Base-by-base conservation (phyloP, 2,329 filamentous ascomycete genomes). In the Ophiostoma montium region DNA sequence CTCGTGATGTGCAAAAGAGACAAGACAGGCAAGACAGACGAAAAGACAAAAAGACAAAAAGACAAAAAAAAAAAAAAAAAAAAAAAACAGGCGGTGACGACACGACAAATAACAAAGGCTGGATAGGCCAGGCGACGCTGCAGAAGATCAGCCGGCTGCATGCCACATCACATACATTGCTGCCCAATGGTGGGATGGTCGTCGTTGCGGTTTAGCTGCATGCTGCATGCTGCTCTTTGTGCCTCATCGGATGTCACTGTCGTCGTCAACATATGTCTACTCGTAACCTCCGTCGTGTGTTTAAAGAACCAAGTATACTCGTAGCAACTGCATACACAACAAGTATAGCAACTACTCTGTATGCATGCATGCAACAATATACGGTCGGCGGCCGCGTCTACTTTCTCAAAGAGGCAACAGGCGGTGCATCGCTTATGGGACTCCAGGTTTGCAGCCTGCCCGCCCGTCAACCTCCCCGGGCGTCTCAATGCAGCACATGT, bases 121-220 rank as follows among this genome's bases (percentile, higher is more conserved):
- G n/a, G n/a, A n/a, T n/a, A n/a, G 16, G 16, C 11, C 15, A 16
- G 10, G 23, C 23, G 23, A 27, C 8, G 23, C 23, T 27, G 23
- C 23, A 27, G 23, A 13, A 35, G 41, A 18, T 23, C 19, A 21
- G 15, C 33, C 21, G 13, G 7, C 41, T 31, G 41, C 42, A 33
- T 33, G 18, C 39, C 41, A 32, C 39, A 42, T 42, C 39, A 31
- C 39, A 27, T 27, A 27, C 39, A 42, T 48, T 41, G 43, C 43
- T 35, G 43, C 43, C 43, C 43, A 46, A 44, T 30, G 42, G n/a
- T 44, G 42, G 42, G 42, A 44, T 44, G 16, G n/a, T 3, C 16
- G 15, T 11, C 13, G 12, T n/a, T 16, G 13, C 21, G 21, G 8
- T 42, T 16, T 19, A 15, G 16, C 9, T n/a, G 3, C 19, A 18